Conservation (phyloP, 2,329 filamentous ascomycete genomes). For the Colletotrichum simmondsii region DNA sequence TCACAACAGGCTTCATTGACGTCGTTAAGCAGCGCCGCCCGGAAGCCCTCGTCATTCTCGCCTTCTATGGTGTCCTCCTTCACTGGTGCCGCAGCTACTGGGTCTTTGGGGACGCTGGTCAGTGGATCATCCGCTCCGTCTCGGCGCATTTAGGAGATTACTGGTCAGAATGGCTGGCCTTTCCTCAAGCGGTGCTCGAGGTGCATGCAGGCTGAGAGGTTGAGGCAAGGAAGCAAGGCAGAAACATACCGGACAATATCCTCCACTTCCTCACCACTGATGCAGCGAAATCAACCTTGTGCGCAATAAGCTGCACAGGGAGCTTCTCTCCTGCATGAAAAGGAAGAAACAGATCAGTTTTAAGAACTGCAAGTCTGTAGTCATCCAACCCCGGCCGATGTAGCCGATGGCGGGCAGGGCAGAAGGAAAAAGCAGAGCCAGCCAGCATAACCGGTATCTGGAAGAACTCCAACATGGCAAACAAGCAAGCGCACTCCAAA, state of each 20-base stretch:
- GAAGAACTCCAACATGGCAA: neutral
- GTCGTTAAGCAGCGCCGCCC: slow-evolving; percentile 48
- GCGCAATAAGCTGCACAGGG: neutral
- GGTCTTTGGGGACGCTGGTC: slow-evolving; percentile 46
- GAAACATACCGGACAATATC: neutral
- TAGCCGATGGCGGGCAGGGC: neutral
- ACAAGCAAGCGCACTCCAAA: neutral
- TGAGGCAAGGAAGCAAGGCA: neutral
- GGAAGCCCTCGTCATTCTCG: slow-evolving; percentile 58
- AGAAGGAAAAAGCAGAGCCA: neutral
- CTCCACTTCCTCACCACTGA: neutral
- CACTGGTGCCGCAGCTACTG: slow-evolving; percentile 52
- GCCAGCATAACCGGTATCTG: too few relatives aligned
- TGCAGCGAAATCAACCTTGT: neutral
- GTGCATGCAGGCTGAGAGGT: neutral
- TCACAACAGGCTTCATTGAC: slow-evolving; percentile 47
- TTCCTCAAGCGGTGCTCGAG: slow-evolving; percentile 22
- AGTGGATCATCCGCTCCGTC: slow-evolving; percentile 42
- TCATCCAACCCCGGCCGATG: neutral
- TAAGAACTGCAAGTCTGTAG: neutral
- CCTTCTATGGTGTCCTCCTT: slow-evolving; percentile 61
- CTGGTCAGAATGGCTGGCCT: slow-evolving; percentile 45
- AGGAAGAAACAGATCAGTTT: neutral
- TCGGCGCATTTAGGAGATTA: slow-evolving; percentile 41
- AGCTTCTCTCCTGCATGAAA: neutral